Evolutionary conservation across 306 rosid species (phyloP).

Genomic region (Alnus rubra): DNA sequence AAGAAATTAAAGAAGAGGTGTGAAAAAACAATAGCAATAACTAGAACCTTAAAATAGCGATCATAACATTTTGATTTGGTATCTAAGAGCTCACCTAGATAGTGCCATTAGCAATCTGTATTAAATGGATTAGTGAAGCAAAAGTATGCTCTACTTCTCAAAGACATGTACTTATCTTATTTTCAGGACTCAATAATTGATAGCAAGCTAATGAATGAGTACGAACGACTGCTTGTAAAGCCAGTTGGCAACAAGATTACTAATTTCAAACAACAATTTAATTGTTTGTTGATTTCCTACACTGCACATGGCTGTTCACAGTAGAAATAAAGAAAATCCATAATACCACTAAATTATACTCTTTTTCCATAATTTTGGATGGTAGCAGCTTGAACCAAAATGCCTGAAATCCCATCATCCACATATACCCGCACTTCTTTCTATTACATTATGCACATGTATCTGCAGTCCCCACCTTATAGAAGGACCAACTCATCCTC

Average conservation of each 20-base stretch:
- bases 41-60: neutral
- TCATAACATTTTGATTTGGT: neutral
- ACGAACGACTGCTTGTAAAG: neutral
- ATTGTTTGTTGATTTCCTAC: neutral
- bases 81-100: neutral
- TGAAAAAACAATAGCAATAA: neutral
- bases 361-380: too few species aligned
- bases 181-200: neutral
- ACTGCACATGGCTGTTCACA: neutral
- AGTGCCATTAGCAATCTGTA: neutral
- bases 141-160: neutral
- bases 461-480: too few species aligned
- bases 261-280: neutral
- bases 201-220: neutral
- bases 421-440: neutral
- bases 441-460: neutral
- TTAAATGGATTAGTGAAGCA: neutral
- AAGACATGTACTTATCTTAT: neutral
- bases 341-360: too few species aligned
- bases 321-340: neutral
- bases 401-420: neutral
- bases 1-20: neutral
- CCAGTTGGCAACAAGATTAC: neutral
- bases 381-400: too few species aligned
- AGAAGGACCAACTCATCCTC: neutral